Conservation (phyloP, 345 rosid species). For the Gossypium anomalum region DNA sequence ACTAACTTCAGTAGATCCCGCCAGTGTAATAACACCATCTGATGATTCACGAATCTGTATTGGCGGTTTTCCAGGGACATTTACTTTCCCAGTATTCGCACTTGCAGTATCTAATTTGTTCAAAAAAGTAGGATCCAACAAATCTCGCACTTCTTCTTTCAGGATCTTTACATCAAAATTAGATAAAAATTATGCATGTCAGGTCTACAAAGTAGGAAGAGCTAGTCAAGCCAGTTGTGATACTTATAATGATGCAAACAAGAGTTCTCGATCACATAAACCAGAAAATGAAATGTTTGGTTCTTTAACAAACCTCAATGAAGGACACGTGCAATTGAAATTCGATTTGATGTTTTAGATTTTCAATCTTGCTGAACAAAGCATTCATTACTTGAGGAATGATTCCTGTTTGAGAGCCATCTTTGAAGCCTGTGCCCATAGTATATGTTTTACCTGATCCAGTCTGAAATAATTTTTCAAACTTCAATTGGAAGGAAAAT, state of each 20-base stretch:
- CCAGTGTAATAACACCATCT: conserved; percentile 89
- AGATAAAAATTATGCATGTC: conserved; percentile 17
- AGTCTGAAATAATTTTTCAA: conserved; percentile 48
- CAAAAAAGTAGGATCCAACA: conserved; percentile 62
- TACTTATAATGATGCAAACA: background rate
- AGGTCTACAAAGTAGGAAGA: conserved; percentile 7
- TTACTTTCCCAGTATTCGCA: conserved; percentile 54
- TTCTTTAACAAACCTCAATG: conserved; percentile 66
- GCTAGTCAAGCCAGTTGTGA: background rate
- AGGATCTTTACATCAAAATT: conserved; percentile 61
- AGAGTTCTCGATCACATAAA: background rate
- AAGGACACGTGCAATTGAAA: conserved; percentile 93
- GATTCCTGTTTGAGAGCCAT: conserved; percentile 71
- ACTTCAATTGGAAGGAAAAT: conserved; percentile 14
- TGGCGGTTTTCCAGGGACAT: conserved; percentile 81
- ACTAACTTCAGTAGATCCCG: conserved; percentile 95
- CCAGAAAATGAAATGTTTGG: conserved; percentile 10
- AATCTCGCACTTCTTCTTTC: conserved; percentile 97
- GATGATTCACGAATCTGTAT: conserved; percentile 98
- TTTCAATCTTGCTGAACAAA: conserved; percentile 78
- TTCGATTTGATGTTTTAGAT: conserved; percentile 66
- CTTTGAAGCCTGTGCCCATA: conserved; percentile 95
- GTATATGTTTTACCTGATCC: conserved; percentile 99
- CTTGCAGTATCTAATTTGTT: conserved; percentile 59
- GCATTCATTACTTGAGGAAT: conserved; percentile 87